Base-by-base conservation (phyloP, 495 filamentous ascomycete genomes). In the Daldinia vernicosa region DNA sequence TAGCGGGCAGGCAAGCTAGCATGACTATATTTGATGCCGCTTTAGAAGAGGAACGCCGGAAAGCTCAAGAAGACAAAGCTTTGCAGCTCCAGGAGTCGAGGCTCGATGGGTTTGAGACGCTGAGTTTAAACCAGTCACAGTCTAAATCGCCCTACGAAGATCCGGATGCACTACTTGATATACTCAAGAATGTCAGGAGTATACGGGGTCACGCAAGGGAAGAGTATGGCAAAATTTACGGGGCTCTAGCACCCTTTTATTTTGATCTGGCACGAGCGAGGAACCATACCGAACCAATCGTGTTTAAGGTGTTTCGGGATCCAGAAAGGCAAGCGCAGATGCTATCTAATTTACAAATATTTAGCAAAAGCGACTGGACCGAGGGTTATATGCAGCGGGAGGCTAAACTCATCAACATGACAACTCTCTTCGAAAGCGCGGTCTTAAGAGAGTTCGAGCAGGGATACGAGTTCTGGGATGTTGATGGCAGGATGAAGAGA, bases 221-320 rank as follows among this genome's bases (percentile, higher is more conserved):
- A 74, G 93, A 98, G 79, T 98, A 93, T 78, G 95, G 91, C 24
- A 94, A 90, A 77, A 87, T 98, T 30, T 97, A 98, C 80, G 90
- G 89, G 17, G 93, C 93, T 11, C 82, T 98, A 67, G 91, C 89
- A 43, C 94, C 93, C 9, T 93, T 96, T 72, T 98, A 98, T 80
- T 84, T 90, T 54, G 93, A 98, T 74, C 89, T 98, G 47, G 89
- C 83, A 4, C 82, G 81, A 62, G 89, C 89, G 15, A 89, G 86
- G 71, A 89, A 86, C 19, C 93, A 97, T 72, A 87, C 90, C 11
- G 92, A 97, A 58, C 92, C 91, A 5, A 80, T 93, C 28, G 84
- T 99, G 2, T 98, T 98, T 76, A 86, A 90, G 65, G 90, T 90
- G 32, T 98, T 94, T 75, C 85, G 89, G 55, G 92, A 97, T 67